phyloP scores from a whole-genome alignment of 2,329 filamentous ascomycete genomes.

The Botrytis pseudocinerea region DNA sequence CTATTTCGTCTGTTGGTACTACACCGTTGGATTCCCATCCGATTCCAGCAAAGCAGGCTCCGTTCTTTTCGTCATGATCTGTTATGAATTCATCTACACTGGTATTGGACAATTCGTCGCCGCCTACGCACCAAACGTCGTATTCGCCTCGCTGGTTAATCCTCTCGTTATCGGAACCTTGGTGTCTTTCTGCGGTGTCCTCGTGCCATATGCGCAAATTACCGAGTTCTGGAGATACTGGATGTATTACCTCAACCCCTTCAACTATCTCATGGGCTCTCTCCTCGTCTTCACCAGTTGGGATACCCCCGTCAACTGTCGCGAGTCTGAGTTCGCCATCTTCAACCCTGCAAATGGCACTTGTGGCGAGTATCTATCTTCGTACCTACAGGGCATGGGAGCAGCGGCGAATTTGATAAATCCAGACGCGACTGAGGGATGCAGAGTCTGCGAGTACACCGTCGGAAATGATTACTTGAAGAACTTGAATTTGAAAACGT shows the following conservation, averaged over 20 bases:
- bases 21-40: slow-evolving; percentile 53
- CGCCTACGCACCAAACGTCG: slow-evolving; percentile 61
- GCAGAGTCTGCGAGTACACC: slow-evolving; percentile 61
- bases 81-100: slow-evolving; percentile 49
- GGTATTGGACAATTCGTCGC: slow-evolving; percentile 64
- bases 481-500: slow-evolving; percentile 59
- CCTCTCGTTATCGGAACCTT: slow-evolving; percentile 58
- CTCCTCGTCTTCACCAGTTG: slow-evolving; percentile 55
- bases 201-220: slow-evolving; percentile 70
- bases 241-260: slow-evolving; percentile 59
- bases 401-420: slow-evolving; percentile 56
- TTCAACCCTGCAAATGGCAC: slow-evolving; percentile 50
- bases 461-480: slow-evolving; percentile 60
- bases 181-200: slow-evolving; percentile 72
- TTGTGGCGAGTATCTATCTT: slow-evolving; percentile 57
- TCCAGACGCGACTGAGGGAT: slow-evolving; percentile 55
- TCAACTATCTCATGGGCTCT: slow-evolving; percentile 60
- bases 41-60: slow-evolving; percentile 51
- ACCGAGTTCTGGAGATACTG: slow-evolving; percentile 61
- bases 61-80: slow-evolving; percentile 52
- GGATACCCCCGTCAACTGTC: slow-evolving; percentile 50
- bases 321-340: slow-evolving; percentile 50
- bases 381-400: slow-evolving; percentile 53
- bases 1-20: slow-evolving; percentile 58
- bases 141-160: slow-evolving; percentile 59